A percentile compares a stretch with the other conserved stretches of the same genome.
These are phyloP conservation scores for Ceratocystis smalleyi DNA, from an alignment of 2,329 filamentous ascomycete genomes.

Conservation along the genomic window DNA sequence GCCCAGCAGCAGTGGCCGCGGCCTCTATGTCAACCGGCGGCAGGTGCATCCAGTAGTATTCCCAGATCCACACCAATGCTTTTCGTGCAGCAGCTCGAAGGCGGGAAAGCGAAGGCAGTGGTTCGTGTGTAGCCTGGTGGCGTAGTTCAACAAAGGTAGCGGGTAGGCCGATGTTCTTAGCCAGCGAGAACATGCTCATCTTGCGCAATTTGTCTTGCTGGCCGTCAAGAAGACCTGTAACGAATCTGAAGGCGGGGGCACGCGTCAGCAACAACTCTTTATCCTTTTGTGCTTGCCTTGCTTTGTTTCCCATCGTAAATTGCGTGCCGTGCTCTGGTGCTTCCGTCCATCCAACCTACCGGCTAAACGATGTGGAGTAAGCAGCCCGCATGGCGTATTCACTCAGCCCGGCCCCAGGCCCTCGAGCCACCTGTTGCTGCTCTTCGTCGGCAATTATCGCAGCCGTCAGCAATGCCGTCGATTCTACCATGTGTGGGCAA, in stretches of 20 bases:
- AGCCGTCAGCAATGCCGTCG: constrained; percentile 56
- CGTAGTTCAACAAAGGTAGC: constrained; percentile 75
- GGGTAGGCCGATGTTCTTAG: constrained; percentile 52
- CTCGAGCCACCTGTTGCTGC: constrained; percentile 15
- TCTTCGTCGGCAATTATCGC: constrained; percentile 49
- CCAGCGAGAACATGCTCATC: constrained; percentile 58
- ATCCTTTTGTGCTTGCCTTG: neutral
- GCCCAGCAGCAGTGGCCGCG: neutral
- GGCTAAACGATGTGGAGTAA: constrained; percentile 60
- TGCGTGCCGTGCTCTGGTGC: neutral
- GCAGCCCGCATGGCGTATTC: constrained; percentile 49
- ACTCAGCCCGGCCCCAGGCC: constrained; percentile 25
- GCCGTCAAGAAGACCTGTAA: constrained; percentile 64
- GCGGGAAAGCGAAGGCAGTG: constrained; percentile 59
- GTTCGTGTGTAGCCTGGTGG: constrained; percentile 81
- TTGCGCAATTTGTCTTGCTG: constrained; percentile 52
- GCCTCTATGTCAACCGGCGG: constrained; percentile 18
- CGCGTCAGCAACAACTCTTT: neutral
- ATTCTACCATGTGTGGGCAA: constrained; percentile 66
- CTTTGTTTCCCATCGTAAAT: neutral
- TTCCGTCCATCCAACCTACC: constrained; percentile 32
- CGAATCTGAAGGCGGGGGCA: constrained; percentile 39
- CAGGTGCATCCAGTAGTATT: constrained; percentile 62
- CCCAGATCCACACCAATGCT: constrained; percentile 74
- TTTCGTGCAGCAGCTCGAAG: constrained; percentile 53